Percentiles rank a stretch among this genome's conserved stretches.
Conservation (phyloP, 345 rosid species). For the Chamaenerion angustifolium region DNA sequence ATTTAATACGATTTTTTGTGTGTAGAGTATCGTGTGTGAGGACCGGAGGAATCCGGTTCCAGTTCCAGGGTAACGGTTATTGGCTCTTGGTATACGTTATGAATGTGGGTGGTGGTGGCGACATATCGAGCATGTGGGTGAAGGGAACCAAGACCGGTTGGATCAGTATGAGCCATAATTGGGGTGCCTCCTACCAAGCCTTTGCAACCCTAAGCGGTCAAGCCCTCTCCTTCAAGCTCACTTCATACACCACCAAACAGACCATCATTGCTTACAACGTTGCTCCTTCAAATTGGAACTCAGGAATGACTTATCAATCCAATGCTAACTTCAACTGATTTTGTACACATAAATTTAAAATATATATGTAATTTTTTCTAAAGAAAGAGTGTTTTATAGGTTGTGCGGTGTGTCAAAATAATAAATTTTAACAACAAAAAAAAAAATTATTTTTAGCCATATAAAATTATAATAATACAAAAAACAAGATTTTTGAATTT, state of each 20-base stretch:
- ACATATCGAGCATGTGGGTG: constrained; percentile 35
- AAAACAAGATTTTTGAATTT: too few relatives aligned
- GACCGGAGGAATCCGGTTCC: constrained; percentile 29
- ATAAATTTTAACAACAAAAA: too few relatives aligned
- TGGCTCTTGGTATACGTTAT: constrained; percentile 54
- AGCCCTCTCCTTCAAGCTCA: constrained; percentile 54
- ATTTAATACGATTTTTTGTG: too few relatives aligned
- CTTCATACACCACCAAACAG: constrained; percentile 50
- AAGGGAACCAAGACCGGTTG: constrained; percentile 64
- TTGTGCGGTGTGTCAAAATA: too few relatives aligned
- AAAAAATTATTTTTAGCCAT: too few relatives aligned
- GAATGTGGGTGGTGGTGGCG: constrained; percentile 72
- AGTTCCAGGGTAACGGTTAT: constrained; percentile 40
- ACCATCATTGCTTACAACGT: constrained; percentile 48
- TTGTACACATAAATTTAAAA: too few relatives aligned
- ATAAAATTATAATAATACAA: too few relatives aligned
- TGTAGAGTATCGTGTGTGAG: constrained; percentile 41
- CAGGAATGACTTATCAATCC: constrained; percentile 40
- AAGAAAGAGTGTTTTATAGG: too few relatives aligned
- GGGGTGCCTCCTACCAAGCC: too few relatives aligned
- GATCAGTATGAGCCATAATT: constrained; percentile 77
- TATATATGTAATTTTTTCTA: too few relatives aligned
- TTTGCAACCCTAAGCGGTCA: constrained; percentile 64
- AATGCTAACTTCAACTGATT: constrained; percentile 47
- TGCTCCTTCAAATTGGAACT: constrained; percentile 54